Evolutionary conservation across 495 filamentous ascomycete genomes (phyloP).

Genomic region (Xylaria curta): DNA sequence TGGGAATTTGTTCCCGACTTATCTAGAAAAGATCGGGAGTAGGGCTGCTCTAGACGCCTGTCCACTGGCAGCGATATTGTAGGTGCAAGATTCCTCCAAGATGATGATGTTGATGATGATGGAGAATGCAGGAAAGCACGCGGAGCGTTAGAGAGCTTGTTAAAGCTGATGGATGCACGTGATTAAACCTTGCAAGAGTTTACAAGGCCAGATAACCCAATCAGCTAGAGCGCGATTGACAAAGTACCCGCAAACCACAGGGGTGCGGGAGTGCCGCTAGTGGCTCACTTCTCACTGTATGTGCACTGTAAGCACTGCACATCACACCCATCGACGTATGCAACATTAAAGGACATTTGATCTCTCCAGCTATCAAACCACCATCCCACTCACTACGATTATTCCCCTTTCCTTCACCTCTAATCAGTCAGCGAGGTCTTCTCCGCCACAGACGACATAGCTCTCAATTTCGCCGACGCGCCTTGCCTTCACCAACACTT

Average conservation of each 20-base stretch:
- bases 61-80: not conserved
- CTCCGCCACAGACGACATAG: not conserved
- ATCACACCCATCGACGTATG: not conserved
- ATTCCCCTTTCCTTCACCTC: not conserved
- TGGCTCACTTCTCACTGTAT: slow-evolving; percentile 3
- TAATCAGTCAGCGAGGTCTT: not conserved
- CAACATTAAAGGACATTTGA: slow-evolving; percentile 11
- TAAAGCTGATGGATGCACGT: slow-evolving; percentile 24
- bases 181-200: slow-evolving; percentile 2
- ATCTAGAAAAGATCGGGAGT: not conserved
- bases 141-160: slow-evolving; percentile 6
- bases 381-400: not conserved
- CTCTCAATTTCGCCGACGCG: not conserved
- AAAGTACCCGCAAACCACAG: not conserved
- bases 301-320: slow-evolving; percentile 13
- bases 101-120: not conserved
- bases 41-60: not conserved
- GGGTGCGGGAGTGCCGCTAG: not conserved
- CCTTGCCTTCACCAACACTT: not conserved
- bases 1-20: not conserved
- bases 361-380: slow-evolving; percentile 5
- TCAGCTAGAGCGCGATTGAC: not conserved
- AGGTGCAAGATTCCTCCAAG: slow-evolving; percentile 5
- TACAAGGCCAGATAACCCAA: slow-evolving; percentile 16
- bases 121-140: not conserved